Conservation (phyloP, 2,329 filamentous ascomycete species). For the Apiospora saccharicola region DNA sequence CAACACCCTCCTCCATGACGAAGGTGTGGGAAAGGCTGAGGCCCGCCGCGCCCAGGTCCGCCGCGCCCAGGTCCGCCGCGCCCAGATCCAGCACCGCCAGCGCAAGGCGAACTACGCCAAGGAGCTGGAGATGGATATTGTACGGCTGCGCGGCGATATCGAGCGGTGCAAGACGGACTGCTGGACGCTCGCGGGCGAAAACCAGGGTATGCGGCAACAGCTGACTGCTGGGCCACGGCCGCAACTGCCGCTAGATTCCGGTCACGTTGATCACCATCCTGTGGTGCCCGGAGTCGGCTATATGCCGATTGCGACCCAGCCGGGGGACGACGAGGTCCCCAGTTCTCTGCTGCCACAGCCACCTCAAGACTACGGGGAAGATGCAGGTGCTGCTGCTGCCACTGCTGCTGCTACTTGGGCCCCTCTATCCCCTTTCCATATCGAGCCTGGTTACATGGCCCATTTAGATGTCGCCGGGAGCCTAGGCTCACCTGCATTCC, state of each 20-base stretch:
- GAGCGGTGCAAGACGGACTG: constrained; percentile 50
- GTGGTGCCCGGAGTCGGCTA: neutral
- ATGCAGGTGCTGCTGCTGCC: neutral
- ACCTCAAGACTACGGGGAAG: neutral
- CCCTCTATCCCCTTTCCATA: too few species aligned
- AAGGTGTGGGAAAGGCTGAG: constrained; percentile 50
- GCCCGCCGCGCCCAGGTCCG: constrained; percentile 59
- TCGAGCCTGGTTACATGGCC: neutral
- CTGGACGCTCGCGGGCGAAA: constrained; percentile 48
- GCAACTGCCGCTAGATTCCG: neutral
- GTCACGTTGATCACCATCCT: neutral
- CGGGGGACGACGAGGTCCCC: neutral
- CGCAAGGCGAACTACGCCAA: constrained; percentile 63
- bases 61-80: constrained; percentile 59
- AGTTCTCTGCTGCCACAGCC: neutral
- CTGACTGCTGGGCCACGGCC: constrained; percentile 35
- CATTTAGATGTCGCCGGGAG: constrained; percentile 32
- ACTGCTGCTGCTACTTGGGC: neutral
- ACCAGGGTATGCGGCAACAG: constrained; percentile 50
- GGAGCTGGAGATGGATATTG: constrained; percentile 60
- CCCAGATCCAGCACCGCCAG: constrained; percentile 63
- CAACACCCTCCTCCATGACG: neutral
- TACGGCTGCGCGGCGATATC: constrained; percentile 56
- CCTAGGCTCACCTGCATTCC: constrained; percentile 52
- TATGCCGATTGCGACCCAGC: neutral